Evolutionary conservation across 2,329 filamentous ascomycete species (phyloP), one percentile per base, ranked within the genome.

Genomic region (Diaporthe humulicola): DNA sequence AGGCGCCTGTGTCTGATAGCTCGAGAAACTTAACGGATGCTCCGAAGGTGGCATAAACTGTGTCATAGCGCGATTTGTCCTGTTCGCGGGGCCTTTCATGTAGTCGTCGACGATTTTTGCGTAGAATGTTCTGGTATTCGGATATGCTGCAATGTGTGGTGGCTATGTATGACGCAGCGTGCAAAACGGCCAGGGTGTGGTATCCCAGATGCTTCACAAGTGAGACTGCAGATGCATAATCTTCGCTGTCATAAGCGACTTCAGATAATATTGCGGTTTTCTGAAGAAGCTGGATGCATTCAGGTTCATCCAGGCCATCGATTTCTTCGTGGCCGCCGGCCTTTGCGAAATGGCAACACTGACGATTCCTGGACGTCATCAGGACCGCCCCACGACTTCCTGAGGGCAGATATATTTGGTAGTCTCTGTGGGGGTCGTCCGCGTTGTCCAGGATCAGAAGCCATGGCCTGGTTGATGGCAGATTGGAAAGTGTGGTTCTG

Each of bases 41-140:
- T 6, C 7, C 60, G 19, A 66, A 48, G 5, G 42, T 66, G 4
- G 60, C 60, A 36, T 66, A 50, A 0, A 66, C 42, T 2, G 60
- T 17, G 17, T 36, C 42, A 2, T 66, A 66, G 1, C 60, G 60
- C 19, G 60, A 15, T 17, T 33, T 0, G 0, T 10, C 60, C 40
- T 66, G 60, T 2, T 10, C 25, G 1, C 42, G 25, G 19, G 60
- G 48, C 42, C 0, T 66, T n/a, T 36, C 3, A 1, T 36, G 28
- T 15, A 66, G 19, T 9, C 19, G 40, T 3, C 12, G 25, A 28
- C 60, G 42, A 50, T 33, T 66, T 14, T 4, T 66, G 0, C 28
- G 25, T 0, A 45, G 5, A 3, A n/a, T 7, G 3, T n/a, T 42
- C 9, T 25, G 4, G 2, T 48, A 66, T 0, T n/a, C 60, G 7